Conservation (phyloP, 1,284 basidiomycete genomes). For the Trichosporon sp. region DNA sequence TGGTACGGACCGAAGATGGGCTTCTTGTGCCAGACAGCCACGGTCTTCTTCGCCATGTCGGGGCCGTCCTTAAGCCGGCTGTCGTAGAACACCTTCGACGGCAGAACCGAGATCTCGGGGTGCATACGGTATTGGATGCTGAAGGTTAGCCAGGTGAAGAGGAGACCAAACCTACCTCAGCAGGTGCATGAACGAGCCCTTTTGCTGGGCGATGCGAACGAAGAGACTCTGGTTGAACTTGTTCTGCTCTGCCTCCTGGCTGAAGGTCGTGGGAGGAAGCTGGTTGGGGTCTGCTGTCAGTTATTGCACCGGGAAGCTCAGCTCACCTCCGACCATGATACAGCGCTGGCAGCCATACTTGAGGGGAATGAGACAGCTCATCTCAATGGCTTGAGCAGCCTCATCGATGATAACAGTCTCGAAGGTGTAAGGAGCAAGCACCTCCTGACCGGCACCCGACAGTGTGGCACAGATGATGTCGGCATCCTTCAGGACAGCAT, state of each 20-base stretch:
- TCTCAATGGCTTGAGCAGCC: constrained; percentile 93
- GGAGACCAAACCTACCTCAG: constrained; percentile 60
- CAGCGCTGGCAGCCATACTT: constrained; percentile 81
- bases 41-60: constrained; percentile 77
- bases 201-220: constrained; percentile 78
- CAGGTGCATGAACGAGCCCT: constrained; percentile 76
- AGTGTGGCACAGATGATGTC: constrained; percentile 94
- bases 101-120: constrained; percentile 85
- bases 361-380: constrained; percentile 93
- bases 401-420: constrained; percentile 98
- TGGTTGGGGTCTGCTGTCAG: constrained; percentile 78
- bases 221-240: constrained; percentile 89
- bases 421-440: constrained; percentile 77
- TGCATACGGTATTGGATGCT: constrained; percentile 99
- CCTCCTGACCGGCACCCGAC: constrained; percentile 87
- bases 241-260: constrained; percentile 71
- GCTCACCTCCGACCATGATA: constrained; percentile 85
- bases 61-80: constrained; percentile 80
- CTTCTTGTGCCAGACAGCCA: constrained; percentile 78
- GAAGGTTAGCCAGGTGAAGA: not conserved
- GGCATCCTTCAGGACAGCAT: constrained; percentile 76
- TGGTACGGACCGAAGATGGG: constrained; percentile 79
- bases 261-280: constrained; percentile 93
- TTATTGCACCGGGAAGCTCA: not conserved
- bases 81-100: constrained; percentile 85